phyloP scores from a whole-genome alignment of 768 basidiomycete species.

The Agaricus blazei region DNA sequence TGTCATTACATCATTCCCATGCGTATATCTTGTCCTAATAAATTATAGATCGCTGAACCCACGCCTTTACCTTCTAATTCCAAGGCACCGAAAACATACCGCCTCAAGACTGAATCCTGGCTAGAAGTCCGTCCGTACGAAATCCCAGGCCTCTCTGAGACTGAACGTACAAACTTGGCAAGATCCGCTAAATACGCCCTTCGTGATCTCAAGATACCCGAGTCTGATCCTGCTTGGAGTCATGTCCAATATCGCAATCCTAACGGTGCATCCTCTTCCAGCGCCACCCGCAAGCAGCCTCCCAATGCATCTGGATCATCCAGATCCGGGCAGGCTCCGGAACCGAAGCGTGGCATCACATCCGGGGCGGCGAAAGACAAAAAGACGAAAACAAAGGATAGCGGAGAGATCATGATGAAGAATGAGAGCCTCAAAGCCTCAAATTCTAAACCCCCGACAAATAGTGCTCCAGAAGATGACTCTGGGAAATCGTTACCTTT shows the following conservation, averaged over 20 bases:
- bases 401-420: constrained; percentile 37
- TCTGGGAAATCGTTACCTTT: background rate
- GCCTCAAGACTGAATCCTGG: constrained; percentile 56
- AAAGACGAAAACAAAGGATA: constrained; percentile 40
- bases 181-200: constrained; percentile 47
- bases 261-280: constrained; percentile 3
- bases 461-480: constrained; percentile 14
- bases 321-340: constrained; percentile 1
- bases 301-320: constrained; percentile 3
- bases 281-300: background rate
- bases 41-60: constrained; percentile 47
- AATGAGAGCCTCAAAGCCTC: constrained; percentile 38
- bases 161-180: constrained; percentile 44
- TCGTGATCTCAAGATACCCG: constrained; percentile 46
- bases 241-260: constrained; percentile 34
- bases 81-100: constrained; percentile 37
- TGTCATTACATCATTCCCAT: background rate
- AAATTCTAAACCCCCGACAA: constrained; percentile 12
- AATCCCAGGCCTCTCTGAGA: constrained; percentile 44
- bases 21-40: background rate
- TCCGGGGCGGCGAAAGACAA: constrained; percentile 43
- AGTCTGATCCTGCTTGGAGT: constrained; percentile 60
- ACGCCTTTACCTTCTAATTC: constrained; percentile 26
- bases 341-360: constrained; percentile 40
- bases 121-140: constrained; percentile 66